These are phyloP conservation scores for Termitomyces sp. DNA, from an alignment of 768 basidiomycete species.

Conservation along the genomic window DNA sequence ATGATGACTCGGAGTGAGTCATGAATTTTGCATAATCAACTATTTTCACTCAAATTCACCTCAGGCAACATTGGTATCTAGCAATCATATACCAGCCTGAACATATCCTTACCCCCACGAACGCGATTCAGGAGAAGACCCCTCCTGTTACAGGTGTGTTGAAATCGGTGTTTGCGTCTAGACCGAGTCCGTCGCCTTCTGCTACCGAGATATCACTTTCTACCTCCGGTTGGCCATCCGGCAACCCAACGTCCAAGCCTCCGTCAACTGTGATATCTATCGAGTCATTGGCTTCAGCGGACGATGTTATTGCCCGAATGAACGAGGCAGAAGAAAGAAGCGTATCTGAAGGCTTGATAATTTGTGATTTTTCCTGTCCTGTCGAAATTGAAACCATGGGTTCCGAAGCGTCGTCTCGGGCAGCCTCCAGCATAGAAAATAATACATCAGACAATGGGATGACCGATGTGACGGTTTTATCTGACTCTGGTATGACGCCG, in stretches of 20 bases:
- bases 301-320: slow-evolving; percentile 5
- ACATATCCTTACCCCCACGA: slow-evolving; percentile 34
- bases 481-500: slow-evolving; percentile 4
- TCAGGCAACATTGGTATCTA: slow-evolving; percentile 94
- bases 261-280: slow-evolving; percentile 1
- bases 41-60: not conserved
- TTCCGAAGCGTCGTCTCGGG: slow-evolving; percentile 2
- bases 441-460: not conserved
- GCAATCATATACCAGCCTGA: slow-evolving; percentile 89
- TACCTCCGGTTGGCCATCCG: not conserved
- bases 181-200: not conserved
- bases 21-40: not conserved
- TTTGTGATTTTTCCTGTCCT: slow-evolving; percentile 25
- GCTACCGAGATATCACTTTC: not conserved
- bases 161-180: slow-evolving; percentile 1
- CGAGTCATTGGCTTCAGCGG: not conserved
- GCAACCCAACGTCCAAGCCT: not conserved
- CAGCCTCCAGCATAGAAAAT: not conserved
- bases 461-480: not conserved
- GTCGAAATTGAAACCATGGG: slow-evolving; percentile 11
- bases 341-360: slow-evolving; percentile 17
- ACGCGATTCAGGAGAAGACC: slow-evolving; percentile 6
- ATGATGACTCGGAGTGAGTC: slow-evolving; percentile 70
- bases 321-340: slow-evolving; percentile 29
- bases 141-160: not conserved